phyloP scores from a whole-genome alignment of 805 yeast genomes.

The Saccharomycopsis sp. region DNA sequence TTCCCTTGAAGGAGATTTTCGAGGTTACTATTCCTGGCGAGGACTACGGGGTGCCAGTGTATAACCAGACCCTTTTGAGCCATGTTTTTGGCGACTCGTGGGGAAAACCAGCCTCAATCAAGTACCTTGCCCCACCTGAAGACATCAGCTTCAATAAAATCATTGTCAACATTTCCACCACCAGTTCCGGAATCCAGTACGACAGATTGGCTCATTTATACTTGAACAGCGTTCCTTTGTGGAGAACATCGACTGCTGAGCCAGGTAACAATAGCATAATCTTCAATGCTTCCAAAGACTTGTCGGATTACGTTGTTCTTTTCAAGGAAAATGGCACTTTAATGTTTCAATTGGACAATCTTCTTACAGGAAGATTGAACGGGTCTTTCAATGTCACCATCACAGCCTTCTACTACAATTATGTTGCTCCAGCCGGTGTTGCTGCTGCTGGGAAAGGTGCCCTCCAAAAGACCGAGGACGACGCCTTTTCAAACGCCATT shows the following conservation, averaged over 20 bases:
- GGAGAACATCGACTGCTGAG: conserved; percentile 85
- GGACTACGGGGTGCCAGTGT: conserved; percentile 18
- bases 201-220: conserved; percentile 61
- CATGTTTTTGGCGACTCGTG: conserved; percentile 52
- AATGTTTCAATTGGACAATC: conserved; percentile 60
- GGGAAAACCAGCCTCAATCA: conserved; percentile 45
- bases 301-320: conserved; percentile 46
- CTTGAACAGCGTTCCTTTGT: conserved; percentile 56
- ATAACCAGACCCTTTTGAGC: conserved; percentile 34
- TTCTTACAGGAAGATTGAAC: conserved; percentile 44
- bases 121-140: conserved; percentile 40
- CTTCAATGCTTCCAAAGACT: conserved; percentile 56
- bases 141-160: conserved; percentile 43
- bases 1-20: conserved; percentile 9
- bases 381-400: conserved; percentile 56
- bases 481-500: background rate
- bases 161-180: conserved; percentile 44
- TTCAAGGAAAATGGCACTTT: conserved; percentile 39
- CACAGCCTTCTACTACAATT: conserved; percentile 43
- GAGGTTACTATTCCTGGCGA: conserved; percentile 12
- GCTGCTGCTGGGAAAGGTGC: background rate
- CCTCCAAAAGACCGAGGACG: background rate
- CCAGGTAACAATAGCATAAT: conserved; percentile 49
- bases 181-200: conserved; percentile 53
- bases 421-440: conserved; percentile 20